Evolutionary conservation across 2,329 filamentous ascomycete species (phyloP), one percentile per base, ranked within the genome.

Genomic region (Aphanoascus verrucosus): DNA sequence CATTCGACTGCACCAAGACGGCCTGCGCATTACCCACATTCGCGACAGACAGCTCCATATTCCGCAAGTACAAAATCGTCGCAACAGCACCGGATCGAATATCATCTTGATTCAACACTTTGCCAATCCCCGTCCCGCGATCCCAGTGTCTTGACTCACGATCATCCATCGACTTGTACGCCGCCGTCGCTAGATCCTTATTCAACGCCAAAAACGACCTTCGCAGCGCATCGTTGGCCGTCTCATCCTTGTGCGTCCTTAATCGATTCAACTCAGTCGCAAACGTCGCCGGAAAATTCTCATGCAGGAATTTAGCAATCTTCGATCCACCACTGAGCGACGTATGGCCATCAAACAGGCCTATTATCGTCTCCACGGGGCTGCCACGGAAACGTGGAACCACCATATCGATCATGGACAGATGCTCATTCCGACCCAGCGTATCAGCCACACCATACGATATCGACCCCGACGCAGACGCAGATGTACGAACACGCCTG

Each of bases 391-490:
- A 93, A 44, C 88, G 82, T 9, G 93, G 93, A 31, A 97, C 87
- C 17, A 98, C 88, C 71, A 98, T 84, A 66, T 98, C 93, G 55
- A 97, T 85, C 1, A 90, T 95, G 4, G 93, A 97, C 49, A 98
- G 73, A 67, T 98, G 93, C 69, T 98, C 93, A 61, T 91, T 90
- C 64, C 83, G 86, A 38, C 93, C 93, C 12, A 98, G 75, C 12
- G 88, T 94, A 70, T 98, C 93, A 6, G 93, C 93, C 90, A 98
- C 96, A 57, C 93, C 93, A 64, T 98, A 98, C 1, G 88, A 85
- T 69, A 98, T 80, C 32, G 88, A 85, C 1, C 91, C 91, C 17
- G 94, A 90, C 53, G 91, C 73, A 0, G 91, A 95, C n/a, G 90
- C 90, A 28, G 93, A 94, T n/a, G 93, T 97, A 63, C 93, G 82